Evolutionary conservation across 805 yeast species (phyloP).

Genomic region (Diddensiella transvaalensis): DNA sequence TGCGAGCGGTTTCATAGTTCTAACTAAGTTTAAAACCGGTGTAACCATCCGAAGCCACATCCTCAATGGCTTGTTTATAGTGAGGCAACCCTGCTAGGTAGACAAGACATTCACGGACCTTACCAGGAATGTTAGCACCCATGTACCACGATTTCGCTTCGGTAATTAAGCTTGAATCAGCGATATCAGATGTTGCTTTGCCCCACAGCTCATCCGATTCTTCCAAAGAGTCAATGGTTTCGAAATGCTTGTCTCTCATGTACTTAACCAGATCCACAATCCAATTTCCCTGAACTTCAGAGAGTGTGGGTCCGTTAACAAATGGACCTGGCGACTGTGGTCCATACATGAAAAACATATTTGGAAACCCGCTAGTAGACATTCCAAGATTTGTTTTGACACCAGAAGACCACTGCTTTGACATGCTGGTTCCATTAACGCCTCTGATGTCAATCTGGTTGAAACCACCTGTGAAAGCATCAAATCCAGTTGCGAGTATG

Average conservation of each 20-base stretch:
- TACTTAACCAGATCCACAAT: constrained; percentile 22
- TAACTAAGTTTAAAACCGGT: too few relatives aligned
- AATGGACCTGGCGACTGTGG: constrained; percentile 35
- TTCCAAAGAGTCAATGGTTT: constrained; percentile 20
- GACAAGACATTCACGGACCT: constrained; percentile 27
- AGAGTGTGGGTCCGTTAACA: constrained; percentile 32
- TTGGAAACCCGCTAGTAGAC: constrained; percentile 29
- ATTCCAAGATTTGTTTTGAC: constrained; percentile 29
- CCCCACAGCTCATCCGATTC: constrained; percentile 25
- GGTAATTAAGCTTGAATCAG: constrained; percentile 24
- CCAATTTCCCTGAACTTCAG: constrained; percentile 28
- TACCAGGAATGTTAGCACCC: constrained; percentile 34
- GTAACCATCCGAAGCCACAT: too few relatives aligned
- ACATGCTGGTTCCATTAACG: constrained; percentile 7
- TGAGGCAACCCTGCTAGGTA: constrained; percentile 26
- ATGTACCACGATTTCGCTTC: constrained; percentile 31
- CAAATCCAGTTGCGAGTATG: constrained; percentile 4
- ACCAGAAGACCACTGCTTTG: constrained; percentile 27
- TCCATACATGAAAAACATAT: constrained; percentile 33
- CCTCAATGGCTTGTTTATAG: too few relatives aligned
- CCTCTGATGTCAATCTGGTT: constrained; percentile 1
- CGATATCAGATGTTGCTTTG: constrained; percentile 22
- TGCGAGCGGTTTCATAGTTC: too few relatives aligned
- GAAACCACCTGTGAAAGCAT: constrained; percentile 2
- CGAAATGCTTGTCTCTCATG: constrained; percentile 14